Base-by-base conservation (phyloP, 2,329 filamentous ascomycete species). In the Xylaria digitata region DNA sequence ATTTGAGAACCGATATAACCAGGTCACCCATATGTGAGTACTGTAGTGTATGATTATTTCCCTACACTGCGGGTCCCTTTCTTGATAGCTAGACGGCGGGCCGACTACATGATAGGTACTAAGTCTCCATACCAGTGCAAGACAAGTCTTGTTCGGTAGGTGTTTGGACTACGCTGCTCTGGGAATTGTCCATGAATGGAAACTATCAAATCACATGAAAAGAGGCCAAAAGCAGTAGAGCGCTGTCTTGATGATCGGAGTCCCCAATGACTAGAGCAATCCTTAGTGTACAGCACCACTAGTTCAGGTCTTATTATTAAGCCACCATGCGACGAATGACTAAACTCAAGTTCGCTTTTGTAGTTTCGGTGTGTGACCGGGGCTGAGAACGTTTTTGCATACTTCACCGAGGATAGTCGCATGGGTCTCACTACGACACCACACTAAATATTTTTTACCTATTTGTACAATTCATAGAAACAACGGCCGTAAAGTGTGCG, bases 281-380 rank as follows among this genome's bases (percentile, higher is more conserved):
- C 15, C 15, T 42, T 21, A 26, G 26, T 26, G 26, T 26, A 30
- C 26, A 30, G 34, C 52, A 26, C 45, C 37, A 42, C 43, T 61
- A 64, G 50, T 17, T 50, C 37, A 19, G 49, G 46, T 67, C 50
- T 60, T 59, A 59, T 60, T 59, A 59, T 62, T 55, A 54, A 55
- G 59, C 64, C 49, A 37, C 43, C 32, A 26, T 52, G 11, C 32
- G 42, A 59, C 26, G 26, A 26, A 26, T 60, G 55, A 59, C 23
- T 42, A 58, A 37, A 49, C 19, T 17, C 19, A 48, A 7, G 26
- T 26, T 26, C 32, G 54, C 48, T 26, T 54, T 55, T 49, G 21
- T 57, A 48, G 37, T 26, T 19, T 56, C 30, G 40, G 30, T 43
- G 54, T 46, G 43, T 43, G 19, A 23, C 37, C 37, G 48, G 48